Evolutionary conservation across 306 rosid species (phyloP).

Genomic region (Nissolia schottii): DNA sequence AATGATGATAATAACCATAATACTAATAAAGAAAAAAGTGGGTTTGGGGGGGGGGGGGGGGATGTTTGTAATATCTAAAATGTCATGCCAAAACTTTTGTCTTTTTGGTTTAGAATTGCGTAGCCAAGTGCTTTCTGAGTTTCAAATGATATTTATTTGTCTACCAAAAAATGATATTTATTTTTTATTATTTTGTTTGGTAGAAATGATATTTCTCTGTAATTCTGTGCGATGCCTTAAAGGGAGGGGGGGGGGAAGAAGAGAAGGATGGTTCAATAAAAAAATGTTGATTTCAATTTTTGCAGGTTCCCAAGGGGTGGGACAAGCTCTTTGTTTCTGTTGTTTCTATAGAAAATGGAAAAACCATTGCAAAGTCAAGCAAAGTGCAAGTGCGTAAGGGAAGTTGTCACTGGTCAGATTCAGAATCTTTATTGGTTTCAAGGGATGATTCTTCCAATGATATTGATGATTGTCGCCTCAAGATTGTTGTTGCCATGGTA

Average conservation of each 20-base stretch:
- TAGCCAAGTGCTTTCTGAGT: neutral
- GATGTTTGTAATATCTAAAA: neutral
- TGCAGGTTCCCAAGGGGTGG: conserved; percentile 68
- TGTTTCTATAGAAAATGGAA: conserved; percentile 45
- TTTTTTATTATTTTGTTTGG: too few relatives aligned
- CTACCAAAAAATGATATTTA: too few relatives aligned
- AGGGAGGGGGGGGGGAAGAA: too few relatives aligned
- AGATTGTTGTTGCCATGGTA: conserved; percentile 59
- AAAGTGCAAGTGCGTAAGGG: conserved; percentile 51
- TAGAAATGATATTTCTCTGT: too few relatives aligned
- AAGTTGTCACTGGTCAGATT: conserved; percentile 56
- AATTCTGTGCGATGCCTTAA: neutral
- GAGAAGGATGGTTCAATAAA: neutral
- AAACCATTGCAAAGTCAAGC: conserved; percentile 37
- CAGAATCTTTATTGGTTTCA: conserved; percentile 44
- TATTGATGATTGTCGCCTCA: conserved; percentile 38
- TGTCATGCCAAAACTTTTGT: neutral
- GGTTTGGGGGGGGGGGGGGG: too few relatives aligned
- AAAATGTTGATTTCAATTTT: conserved; percentile 21
- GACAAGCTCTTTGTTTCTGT: conserved; percentile 59
- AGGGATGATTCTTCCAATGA: conserved; percentile 38
- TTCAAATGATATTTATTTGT: neutral
- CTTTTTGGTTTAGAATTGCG: neutral
- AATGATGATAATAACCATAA: neutral
- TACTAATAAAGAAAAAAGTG: too few relatives aligned